phyloP scores from a whole-genome alignment of 768 basidiomycete species.

The Leccinum imitatum region DNA sequence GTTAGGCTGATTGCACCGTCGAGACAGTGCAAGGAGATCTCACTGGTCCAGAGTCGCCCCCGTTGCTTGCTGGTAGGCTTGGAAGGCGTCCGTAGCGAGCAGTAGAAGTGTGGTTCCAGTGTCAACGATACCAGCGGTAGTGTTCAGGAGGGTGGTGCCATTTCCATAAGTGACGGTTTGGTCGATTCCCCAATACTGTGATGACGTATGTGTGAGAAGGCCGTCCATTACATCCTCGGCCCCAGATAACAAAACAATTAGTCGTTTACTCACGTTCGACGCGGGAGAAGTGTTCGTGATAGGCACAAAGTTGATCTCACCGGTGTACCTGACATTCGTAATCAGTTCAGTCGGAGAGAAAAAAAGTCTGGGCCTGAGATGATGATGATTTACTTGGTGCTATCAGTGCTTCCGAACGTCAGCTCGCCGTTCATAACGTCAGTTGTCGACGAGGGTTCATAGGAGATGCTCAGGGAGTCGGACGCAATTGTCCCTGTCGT shows the following conservation, averaged over 20 bases:
- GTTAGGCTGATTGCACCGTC: background rate
- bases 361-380: background rate
- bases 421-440: constrained; percentile 58
- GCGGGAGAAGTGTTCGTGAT: constrained; percentile 48
- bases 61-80: constrained; percentile 52
- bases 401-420: constrained; percentile 53
- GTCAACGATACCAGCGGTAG: constrained; percentile 50
- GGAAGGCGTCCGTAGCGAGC: constrained; percentile 59
- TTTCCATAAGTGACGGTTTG: constrained; percentile 37
- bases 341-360: background rate
- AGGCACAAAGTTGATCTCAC: constrained; percentile 37
- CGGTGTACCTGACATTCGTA: constrained; percentile 28
- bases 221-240: background rate
- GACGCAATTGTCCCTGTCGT: constrained; percentile 44
- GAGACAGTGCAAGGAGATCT: constrained; percentile 9
- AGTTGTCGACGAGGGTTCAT: constrained; percentile 49
- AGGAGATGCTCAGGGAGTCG: constrained; percentile 52
- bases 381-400: constrained; percentile 35
- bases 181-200: constrained; percentile 51
- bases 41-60: constrained; percentile 52
- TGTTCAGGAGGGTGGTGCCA: constrained; percentile 32
- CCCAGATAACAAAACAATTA: background rate
- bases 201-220: background rate
- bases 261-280: constrained; percentile 24
- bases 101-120: constrained; percentile 55